phyloP scores from a whole-genome alignment of 2,329 filamentous ascomycete genomes.

The Metarhizium rileyi region DNA sequence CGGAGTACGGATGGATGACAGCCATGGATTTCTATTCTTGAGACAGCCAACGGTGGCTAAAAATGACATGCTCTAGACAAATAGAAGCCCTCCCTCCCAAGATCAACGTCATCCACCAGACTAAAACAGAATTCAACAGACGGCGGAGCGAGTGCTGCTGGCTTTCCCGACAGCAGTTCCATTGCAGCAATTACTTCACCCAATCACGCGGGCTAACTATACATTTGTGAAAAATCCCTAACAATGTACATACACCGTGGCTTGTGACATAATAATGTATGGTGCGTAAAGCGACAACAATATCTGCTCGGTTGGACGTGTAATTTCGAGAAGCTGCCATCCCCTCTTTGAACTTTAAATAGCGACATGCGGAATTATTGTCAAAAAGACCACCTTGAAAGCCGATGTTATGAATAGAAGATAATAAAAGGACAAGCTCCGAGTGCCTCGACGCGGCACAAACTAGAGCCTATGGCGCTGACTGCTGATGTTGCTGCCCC shows the following conservation, averaged over 20 bases:
- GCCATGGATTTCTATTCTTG: not conserved
- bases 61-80: not conserved
- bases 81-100: not conserved
- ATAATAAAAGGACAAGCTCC: not conserved
- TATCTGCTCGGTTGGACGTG: not conserved
- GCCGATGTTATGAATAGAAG: not conserved
- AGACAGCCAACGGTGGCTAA: not conserved
- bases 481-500: too few species aligned
- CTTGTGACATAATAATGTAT: not conserved
- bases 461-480: too few species aligned
- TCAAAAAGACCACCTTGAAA: not conserved
- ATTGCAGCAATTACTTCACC: not conserved
- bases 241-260: not conserved
- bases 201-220: not conserved
- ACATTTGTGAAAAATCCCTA: not conserved
- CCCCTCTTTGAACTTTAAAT: not conserved
- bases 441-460: not conserved
- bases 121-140: not conserved
- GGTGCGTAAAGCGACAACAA: not conserved
- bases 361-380: not conserved
- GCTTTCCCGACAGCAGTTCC: not conserved
- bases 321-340: not conserved
- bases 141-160: not conserved
- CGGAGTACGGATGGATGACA: not conserved
- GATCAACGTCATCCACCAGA: not conserved